Base-by-base conservation (phyloP, 2,329 filamentous ascomycete genomes). In the Macrophomina phaseolina region DNA sequence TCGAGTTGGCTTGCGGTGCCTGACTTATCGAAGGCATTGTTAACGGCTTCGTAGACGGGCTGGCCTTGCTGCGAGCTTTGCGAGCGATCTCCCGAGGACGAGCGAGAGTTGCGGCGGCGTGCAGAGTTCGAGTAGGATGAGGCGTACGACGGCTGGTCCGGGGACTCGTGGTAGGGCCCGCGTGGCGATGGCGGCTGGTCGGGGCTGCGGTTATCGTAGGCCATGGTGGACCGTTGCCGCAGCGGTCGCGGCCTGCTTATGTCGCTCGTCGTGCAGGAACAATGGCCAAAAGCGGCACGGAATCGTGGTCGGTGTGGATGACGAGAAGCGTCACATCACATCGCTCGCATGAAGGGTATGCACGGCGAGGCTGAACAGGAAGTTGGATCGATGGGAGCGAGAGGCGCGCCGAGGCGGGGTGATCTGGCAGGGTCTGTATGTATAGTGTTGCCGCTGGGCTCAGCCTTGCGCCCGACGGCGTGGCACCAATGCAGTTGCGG, bases 1-100 rank as follows among this genome's bases (percentile, higher is more conserved):
- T 88, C 84, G 12, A 90, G 78, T 46, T 83, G 81, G 67, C 80
- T 80, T 8, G 82, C 78, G 8, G 81, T 76, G 48, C 84, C 80
- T 11, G 83, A 80, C 62, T 82, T 82, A 70, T 85, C 80, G 68
- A 87, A 86, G 9, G 86, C 86, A 69, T 83, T 83, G 70, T 81
- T 83, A 70, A 88, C 84, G 40, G 85, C 86, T 71, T 87, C 85
- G 70, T 85, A 84, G 70, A 88, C 82, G 12, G 83, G 82, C 67
- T 82, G 81, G 38, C 65, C 56, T n/a, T 53, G 46, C 66, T 77
- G 76, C 5, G 75, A 69, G 74, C 63, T 68, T 49, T 78, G 76
- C 40, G 76, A 74, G n/a, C 70, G 71, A 55, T 72, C 71, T 53
- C 65, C 73, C 53, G 76, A 77, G n/a, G 75, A 73, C 16, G 74